These are phyloP conservation scores for Pholiota conissans DNA, from an alignment of 768 basidiomycete species.

Conservation along the genomic window DNA sequence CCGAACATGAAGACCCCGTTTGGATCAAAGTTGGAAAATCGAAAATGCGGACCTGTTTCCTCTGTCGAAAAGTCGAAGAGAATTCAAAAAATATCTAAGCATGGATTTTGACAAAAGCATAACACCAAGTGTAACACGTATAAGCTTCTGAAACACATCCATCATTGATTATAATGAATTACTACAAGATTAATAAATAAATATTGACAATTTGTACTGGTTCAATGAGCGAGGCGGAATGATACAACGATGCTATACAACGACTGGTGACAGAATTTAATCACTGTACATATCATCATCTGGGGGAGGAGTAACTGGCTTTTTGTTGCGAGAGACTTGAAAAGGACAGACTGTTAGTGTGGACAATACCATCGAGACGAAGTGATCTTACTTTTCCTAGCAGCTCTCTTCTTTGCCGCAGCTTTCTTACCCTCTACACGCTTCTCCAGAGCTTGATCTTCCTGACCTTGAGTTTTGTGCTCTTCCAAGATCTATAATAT, in stretches of 20 bases:
- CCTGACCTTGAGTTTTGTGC: slow-evolving; percentile 80
- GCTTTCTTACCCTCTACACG: slow-evolving; percentile 83
- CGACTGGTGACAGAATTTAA: background rate
- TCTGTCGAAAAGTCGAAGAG: too few species aligned
- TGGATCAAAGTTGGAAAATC: too few species aligned
- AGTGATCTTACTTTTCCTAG: slow-evolving; percentile 37
- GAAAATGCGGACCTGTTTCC: too few species aligned
- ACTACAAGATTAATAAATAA: slow-evolving; percentile 1
- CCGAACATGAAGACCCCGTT: too few species aligned
- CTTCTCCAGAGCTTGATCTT: slow-evolving; percentile 89
- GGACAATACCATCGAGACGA: background rate
- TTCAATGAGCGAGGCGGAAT: too few species aligned
- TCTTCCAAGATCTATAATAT: slow-evolving; percentile 75
- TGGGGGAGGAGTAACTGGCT: slow-evolving; percentile 15
- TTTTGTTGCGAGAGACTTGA: slow-evolving; percentile 20
- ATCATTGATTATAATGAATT: slow-evolving; percentile 2
- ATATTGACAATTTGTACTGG: too few species aligned
- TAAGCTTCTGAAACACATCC: too few species aligned
- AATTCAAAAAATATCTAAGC: too few species aligned
- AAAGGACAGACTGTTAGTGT: background rate
- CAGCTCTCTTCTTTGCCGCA: slow-evolving; percentile 70
- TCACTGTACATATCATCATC: slow-evolving; percentile 27
- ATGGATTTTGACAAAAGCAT: too few species aligned
- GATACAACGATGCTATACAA: background rate
- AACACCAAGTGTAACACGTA: too few species aligned